These are phyloP conservation scores for Tetrahymena thermophila DNA, from an alignment of 73 alveolate genomes.

Conservation along the genomic window DNA sequence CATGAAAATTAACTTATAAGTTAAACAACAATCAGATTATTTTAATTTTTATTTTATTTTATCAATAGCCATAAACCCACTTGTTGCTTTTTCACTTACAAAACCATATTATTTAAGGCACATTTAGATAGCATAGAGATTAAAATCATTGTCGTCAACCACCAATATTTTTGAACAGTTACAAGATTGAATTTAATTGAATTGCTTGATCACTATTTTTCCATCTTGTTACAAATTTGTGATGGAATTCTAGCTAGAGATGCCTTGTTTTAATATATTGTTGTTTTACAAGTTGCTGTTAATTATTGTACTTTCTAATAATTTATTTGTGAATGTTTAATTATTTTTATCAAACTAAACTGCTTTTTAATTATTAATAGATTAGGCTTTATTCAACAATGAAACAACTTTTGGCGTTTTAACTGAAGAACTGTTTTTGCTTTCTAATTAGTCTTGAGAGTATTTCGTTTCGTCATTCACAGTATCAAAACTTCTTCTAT, in stretches of 20 bases:
- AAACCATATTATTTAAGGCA: not conserved
- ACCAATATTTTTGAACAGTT: not conserved
- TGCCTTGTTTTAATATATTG: too few species aligned
- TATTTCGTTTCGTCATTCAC: not conserved
- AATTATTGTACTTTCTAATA: not conserved
- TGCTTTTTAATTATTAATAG: not conserved
- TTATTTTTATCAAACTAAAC: not conserved
- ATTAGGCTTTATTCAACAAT: too few species aligned
- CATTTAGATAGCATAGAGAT: not conserved
- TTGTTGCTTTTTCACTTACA: slow-evolving; percentile 5
- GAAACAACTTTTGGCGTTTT: not conserved
- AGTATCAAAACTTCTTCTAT: not conserved
- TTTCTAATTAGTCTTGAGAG: not conserved
- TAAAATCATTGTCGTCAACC: not conserved
- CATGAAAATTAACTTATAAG: slow-evolving; percentile 19
- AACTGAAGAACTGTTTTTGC: not conserved
- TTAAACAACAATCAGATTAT: not conserved
- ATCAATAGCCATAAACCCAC: slow-evolving; percentile 25
- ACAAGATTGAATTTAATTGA: not conserved
- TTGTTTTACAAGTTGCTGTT: too few species aligned
- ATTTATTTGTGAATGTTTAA: not conserved
- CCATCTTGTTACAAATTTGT: not conserved
- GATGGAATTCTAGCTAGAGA: not conserved
- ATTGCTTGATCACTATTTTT: not conserved
- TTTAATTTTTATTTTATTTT: not conserved